Conservation (phyloP, 768 basidiomycete species). For the Galerina marginata region DNA sequence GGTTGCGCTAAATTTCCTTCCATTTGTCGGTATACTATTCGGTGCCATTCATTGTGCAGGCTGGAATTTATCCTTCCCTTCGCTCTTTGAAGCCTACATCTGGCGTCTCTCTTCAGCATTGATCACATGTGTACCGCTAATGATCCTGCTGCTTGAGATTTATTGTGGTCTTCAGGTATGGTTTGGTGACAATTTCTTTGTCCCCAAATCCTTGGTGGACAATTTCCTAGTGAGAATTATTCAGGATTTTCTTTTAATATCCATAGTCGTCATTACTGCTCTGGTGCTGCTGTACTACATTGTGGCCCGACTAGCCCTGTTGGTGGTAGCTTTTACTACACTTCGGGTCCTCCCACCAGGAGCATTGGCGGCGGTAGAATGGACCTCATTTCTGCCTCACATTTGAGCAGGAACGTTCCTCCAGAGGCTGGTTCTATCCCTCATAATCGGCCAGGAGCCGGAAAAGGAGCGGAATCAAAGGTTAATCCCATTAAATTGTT, state of each 20-base stretch:
- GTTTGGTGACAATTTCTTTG: no score
- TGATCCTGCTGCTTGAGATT: background rate
- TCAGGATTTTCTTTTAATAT: no score
- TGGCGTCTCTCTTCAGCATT: background rate
- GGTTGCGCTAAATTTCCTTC: background rate
- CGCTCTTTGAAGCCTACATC: background rate
- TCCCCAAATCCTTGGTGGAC: no score
- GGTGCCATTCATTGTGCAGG: slow-evolving; percentile 33
- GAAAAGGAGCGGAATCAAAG: no score
- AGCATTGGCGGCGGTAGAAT: slow-evolving; percentile 1
- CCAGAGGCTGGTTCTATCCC: no score
- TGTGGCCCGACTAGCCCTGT: background rate
- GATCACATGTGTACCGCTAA: background rate
- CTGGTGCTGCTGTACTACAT: background rate
- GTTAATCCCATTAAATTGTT: no score
- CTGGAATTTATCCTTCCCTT: slow-evolving; percentile 30
- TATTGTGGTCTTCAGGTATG: no score
- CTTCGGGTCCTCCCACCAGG: background rate
- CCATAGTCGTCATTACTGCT: background rate
- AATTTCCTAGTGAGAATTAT: background rate
- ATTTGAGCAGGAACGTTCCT: background rate
- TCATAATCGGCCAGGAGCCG: no score
- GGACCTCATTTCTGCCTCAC: slow-evolving; percentile 11
- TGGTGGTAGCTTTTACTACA: background rate
- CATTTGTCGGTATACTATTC: slow-evolving; percentile 20